Percentiles rank a stretch among this genome's conserved stretches.
phyloP scores from a whole-genome alignment of 495 filamentous ascomycete genomes.

The Paragyromitra xinjiangensis region DNA sequence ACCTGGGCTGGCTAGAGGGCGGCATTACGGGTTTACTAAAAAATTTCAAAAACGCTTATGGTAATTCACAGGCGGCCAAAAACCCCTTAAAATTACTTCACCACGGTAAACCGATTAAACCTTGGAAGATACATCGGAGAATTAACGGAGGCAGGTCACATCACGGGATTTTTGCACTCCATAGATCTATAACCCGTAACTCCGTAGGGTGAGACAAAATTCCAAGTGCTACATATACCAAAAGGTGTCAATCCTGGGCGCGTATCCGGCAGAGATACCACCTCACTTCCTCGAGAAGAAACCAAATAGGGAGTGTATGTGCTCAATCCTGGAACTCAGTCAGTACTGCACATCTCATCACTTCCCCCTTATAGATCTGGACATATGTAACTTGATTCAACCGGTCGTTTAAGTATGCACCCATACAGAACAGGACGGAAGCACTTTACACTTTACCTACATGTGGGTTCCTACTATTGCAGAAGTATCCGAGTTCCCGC shows the following conservation, averaged over 20 bases:
- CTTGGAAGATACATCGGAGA: constrained; percentile 2
- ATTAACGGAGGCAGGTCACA: constrained; percentile 4
- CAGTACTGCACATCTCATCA: constrained; percentile 3
- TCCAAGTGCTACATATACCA: not conserved
- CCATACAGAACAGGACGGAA: constrained; percentile 32
- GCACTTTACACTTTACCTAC: constrained; percentile 17
- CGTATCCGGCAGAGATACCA: constrained; percentile 28
- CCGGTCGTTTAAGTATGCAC: constrained; percentile 23
- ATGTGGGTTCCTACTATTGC: constrained; percentile 1
- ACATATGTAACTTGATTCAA: constrained; percentile 39
- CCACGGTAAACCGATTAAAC: not conserved
- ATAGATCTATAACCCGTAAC: not conserved
- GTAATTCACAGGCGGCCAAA: not conserved
- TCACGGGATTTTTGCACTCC: constrained; percentile 1
- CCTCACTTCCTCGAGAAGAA: not conserved
- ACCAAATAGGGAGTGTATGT: not conserved
- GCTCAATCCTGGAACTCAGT: constrained; percentile 17
- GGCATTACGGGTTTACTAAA: not conserved
- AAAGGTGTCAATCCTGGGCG: not conserved
- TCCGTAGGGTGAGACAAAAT: constrained; percentile 13
- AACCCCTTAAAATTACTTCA: not conserved
- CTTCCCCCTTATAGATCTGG: not conserved
- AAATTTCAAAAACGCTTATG: not conserved
- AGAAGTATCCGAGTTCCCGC: constrained; percentile 30
- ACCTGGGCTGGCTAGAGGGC: not conserved